These are phyloP conservation scores for Penicillium sp. DNA, from an alignment of 2,329 filamentous ascomycete genomes.

Conservation along the genomic window DNA sequence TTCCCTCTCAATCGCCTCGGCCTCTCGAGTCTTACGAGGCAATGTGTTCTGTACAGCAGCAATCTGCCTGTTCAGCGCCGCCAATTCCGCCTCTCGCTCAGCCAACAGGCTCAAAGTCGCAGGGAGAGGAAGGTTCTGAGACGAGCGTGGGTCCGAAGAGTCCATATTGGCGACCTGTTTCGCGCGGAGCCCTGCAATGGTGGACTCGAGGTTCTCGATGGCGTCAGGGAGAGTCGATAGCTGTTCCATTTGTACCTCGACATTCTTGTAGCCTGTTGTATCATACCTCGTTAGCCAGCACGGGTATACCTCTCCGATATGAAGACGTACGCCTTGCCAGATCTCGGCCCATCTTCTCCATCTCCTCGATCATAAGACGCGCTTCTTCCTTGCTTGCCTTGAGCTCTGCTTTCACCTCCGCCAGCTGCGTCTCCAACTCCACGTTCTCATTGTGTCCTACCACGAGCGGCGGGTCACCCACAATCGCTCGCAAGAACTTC, in stretches of 20 bases:
- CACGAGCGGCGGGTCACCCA: slow-evolving; percentile 83
- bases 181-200: slow-evolving; percentile 52
- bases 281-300: neutral
- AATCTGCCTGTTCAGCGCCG: slow-evolving; percentile 43
- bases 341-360: slow-evolving; percentile 68
- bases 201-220: slow-evolving; percentile 52
- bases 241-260: slow-evolving; percentile 53
- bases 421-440: slow-evolving; percentile 68
- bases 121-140: slow-evolving; percentile 41
- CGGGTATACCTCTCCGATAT: neutral
- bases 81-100: slow-evolving; percentile 42
- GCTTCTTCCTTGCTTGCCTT: slow-evolving; percentile 80
- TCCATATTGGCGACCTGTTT: slow-evolving; percentile 62
- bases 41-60: slow-evolving; percentile 44
- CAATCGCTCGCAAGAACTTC: slow-evolving; percentile 90
- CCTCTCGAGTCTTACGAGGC: slow-evolving; percentile 44
- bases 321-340: slow-evolving; percentile 55
- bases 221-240: slow-evolving; percentile 52
- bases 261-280: slow-evolving; percentile 51
- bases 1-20: slow-evolving; percentile 47
- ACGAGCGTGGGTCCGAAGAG: slow-evolving; percentile 45
- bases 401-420: slow-evolving; percentile 69
- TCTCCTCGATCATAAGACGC: slow-evolving; percentile 65
- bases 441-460: slow-evolving; percentile 80
- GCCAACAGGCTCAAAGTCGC: slow-evolving; percentile 41